A percentile compares a stretch with the other conserved stretches of the same genome.
phyloP scores from a whole-genome alignment of 345 rosid genomes.

The Gossypium longicalyx region DNA sequence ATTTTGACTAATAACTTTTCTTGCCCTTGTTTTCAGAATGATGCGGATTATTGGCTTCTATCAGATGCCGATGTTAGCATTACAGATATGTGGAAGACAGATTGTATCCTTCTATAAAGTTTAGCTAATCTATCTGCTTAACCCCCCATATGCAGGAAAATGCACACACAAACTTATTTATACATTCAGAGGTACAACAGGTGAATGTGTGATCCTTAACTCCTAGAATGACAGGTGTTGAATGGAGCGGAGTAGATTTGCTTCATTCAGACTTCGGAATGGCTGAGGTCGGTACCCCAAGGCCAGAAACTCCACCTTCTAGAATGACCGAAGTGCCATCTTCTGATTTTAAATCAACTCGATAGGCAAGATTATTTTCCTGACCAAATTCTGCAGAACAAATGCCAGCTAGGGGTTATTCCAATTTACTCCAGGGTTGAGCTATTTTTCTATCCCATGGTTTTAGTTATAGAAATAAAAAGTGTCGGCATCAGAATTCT shows the following conservation, averaged over 20 bases:
- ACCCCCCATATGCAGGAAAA: neutral
- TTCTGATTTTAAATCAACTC: conserved; percentile 30
- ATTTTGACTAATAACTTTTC: conserved; percentile 1
- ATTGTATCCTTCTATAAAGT: conserved; percentile 65
- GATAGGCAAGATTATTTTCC: conserved; percentile 31
- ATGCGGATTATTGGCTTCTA: conserved; percentile 85
- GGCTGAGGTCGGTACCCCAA: conserved; percentile 45
- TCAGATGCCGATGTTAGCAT: conserved; percentile 81
- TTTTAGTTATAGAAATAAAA: neutral
- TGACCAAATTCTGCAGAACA: neutral
- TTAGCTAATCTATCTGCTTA: conserved; percentile 5
- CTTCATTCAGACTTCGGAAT: conserved; percentile 51
- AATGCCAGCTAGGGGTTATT: neutral
- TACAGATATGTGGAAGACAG: conserved; percentile 90
- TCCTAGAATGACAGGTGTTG: conserved; percentile 46
- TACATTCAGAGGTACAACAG: neutral
- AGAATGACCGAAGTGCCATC: conserved; percentile 35
- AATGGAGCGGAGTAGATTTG: conserved; percentile 49
- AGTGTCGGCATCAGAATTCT: neutral
- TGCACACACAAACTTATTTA: neutral
- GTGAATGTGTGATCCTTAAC: conserved; percentile 42
- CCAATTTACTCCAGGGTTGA: neutral
- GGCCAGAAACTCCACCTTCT: conserved; percentile 52
- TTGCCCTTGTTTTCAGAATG: conserved; percentile 49
- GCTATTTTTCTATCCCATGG: neutral